Evolutionary conservation across 768 basidiomycete species (phyloP).

Genomic region (Xanthoconium purpureum): DNA sequence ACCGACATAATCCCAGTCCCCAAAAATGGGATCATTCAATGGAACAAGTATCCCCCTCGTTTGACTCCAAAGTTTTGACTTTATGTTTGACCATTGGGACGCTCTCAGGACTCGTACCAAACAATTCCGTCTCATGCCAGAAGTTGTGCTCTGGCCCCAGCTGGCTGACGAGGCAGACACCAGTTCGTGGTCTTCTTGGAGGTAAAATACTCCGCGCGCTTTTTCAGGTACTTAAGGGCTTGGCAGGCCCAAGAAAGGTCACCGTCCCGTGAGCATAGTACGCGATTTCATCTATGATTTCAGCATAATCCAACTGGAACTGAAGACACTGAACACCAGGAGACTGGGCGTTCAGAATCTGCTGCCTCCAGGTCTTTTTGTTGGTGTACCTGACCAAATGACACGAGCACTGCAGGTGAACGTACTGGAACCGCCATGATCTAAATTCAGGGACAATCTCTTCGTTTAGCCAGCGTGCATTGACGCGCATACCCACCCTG

Average conservation of each 20-base stretch:
- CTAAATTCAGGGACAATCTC: conserved; percentile 2
- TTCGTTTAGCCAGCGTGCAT: background rate
- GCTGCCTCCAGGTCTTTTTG: background rate
- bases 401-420: background rate
- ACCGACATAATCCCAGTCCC: too few species aligned
- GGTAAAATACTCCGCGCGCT: too few species aligned
- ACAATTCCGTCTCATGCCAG: too few species aligned
- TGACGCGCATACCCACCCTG: background rate
- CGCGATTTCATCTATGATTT: background rate
- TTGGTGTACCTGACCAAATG: background rate
- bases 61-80: too few species aligned
- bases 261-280: background rate
- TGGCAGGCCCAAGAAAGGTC: too few species aligned
- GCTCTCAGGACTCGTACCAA: too few species aligned
- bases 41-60: too few species aligned
- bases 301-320: too few species aligned
- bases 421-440: background rate
- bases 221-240: too few species aligned
- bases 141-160: too few species aligned
- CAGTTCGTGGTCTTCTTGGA: background rate
- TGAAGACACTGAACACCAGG: background rate
- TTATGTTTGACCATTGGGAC: too few species aligned
- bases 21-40: background rate
- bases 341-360: background rate
- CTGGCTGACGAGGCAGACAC: background rate